These are phyloP conservation scores for Scedosporium aurantiacum DNA, from an alignment of 2,329 filamentous ascomycete species.

Conservation along the genomic window DNA sequence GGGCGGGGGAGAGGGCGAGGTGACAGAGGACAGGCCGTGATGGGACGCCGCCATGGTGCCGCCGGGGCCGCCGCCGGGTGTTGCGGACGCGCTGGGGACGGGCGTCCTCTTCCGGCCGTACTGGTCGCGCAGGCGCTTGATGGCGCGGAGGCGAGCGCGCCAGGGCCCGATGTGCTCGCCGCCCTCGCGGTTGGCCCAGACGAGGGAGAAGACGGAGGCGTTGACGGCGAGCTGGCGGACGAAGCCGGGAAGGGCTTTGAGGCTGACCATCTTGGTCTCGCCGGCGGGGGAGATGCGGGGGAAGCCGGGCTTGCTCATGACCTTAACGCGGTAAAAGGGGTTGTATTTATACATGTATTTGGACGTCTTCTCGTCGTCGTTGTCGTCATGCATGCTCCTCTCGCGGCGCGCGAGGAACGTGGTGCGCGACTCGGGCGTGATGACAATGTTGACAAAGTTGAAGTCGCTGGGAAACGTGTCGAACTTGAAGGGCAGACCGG, in stretches of 20 bases:
- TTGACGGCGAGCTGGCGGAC: slow-evolving; percentile 85
- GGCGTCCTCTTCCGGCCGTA: slow-evolving; percentile 35
- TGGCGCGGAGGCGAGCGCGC: slow-evolving; percentile 76
- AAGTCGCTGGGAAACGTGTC: slow-evolving; percentile 90
- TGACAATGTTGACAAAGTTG: slow-evolving; percentile 94
- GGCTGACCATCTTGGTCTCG: slow-evolving; percentile 78
- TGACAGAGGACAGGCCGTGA: slow-evolving; percentile 20
- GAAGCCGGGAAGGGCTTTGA: slow-evolving; percentile 71
- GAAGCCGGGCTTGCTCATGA: slow-evolving; percentile 79
- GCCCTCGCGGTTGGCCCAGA: slow-evolving; percentile 70
- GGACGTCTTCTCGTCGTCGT: slow-evolving; percentile 3
- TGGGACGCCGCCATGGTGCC: slow-evolving; percentile 20
- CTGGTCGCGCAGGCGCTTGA: slow-evolving; percentile 68
- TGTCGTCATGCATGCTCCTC: background rate
- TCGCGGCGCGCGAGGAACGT: slow-evolving; percentile 60
- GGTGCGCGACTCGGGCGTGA: slow-evolving; percentile 73
- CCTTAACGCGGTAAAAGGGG: slow-evolving; percentile 77
- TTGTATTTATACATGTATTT: slow-evolving; percentile 15
- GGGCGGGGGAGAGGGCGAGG: slow-evolving; percentile 9
- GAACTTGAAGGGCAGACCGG: slow-evolving; percentile 77
- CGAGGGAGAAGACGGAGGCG: slow-evolving; percentile 81
- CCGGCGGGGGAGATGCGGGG: slow-evolving; percentile 85
- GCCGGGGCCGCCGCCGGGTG: slow-evolving; percentile 13
- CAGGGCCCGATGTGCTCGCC: slow-evolving; percentile 82
- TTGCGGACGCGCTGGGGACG: slow-evolving; percentile 20